A percentile compares a stretch with the other conserved stretches of the same genome.
These are phyloP conservation scores for Suillus ampliporus DNA, from an alignment of 768 basidiomycete genomes.

Conservation along the genomic window DNA sequence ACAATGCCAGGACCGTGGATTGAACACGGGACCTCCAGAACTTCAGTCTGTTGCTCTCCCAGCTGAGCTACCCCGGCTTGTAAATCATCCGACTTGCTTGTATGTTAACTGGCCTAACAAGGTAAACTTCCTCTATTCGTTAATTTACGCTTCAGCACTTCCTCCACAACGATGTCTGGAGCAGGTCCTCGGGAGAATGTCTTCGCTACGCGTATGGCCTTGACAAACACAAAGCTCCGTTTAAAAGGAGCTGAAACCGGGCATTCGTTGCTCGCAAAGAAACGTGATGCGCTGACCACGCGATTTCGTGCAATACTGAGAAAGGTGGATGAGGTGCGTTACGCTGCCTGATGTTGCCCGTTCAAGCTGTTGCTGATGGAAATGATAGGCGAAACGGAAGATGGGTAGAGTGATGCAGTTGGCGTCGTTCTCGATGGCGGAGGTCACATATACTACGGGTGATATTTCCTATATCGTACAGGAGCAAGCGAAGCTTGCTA, in stretches of 20 bases:
- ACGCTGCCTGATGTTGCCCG: neutral
- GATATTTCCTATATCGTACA: constrained; percentile 99
- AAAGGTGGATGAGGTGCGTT: constrained; percentile 94
- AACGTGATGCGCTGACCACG: constrained; percentile 94
- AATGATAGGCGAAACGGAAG: constrained; percentile 88
- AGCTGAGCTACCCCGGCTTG: constrained; percentile 72
- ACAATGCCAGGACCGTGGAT: constrained; percentile 75
- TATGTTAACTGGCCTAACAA: neutral
- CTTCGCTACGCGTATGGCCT: constrained; percentile 97
- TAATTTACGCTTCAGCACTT: constrained; percentile 7
- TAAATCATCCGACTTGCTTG: neutral
- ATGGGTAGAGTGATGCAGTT: constrained; percentile 99
- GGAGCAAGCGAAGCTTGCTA: constrained; percentile 89
- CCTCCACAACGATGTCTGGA: constrained; percentile 72
- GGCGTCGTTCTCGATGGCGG: constrained; percentile 98
- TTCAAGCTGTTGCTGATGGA: constrained; percentile 25
- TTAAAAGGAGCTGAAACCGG: constrained; percentile 94
- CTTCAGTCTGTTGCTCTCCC: constrained; percentile 81
- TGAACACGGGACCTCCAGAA: constrained; percentile 77
- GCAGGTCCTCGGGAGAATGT: constrained; percentile 90
- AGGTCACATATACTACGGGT: constrained; percentile 97
- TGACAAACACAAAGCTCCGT: constrained; percentile 89
- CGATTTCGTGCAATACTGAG: constrained; percentile 92
- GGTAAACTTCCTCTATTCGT: neutral
- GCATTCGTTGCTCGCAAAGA: constrained; percentile 95